Conservation (phyloP, 2,329 filamentous ascomycete genomes). For the Sporothrix protearum region DNA sequence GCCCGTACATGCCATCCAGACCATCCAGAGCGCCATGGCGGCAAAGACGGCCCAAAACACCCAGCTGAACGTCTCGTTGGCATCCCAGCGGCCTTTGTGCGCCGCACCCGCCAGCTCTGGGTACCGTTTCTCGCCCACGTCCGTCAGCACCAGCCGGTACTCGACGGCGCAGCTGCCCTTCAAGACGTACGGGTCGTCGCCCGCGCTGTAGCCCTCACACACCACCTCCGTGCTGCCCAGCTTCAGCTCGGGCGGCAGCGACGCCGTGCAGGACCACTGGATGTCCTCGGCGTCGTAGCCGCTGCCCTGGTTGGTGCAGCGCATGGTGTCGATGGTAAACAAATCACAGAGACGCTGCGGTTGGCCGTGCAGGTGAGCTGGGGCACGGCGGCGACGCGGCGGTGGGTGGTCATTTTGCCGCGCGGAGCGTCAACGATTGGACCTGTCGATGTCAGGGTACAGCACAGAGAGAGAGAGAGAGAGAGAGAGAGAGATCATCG, state of each 20-base stretch:
- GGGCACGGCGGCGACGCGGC: constrained; percentile 71
- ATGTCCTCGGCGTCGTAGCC: constrained; percentile 78
- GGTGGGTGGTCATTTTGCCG: constrained; percentile 64
- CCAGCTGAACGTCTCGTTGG: neutral
- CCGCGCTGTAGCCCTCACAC: constrained; percentile 79
- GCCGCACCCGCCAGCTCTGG: constrained; percentile 50
- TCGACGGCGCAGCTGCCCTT: constrained; percentile 91
- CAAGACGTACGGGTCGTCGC: constrained; percentile 80
- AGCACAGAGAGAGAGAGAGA: neutral
- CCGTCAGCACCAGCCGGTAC: constrained; percentile 76
- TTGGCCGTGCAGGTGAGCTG: constrained; percentile 73
- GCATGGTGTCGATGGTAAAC: constrained; percentile 76
- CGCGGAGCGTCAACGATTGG: constrained; percentile 72
- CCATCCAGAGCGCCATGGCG: constrained; percentile 57
- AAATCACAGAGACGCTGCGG: constrained; percentile 60
- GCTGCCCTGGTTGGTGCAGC: constrained; percentile 80
- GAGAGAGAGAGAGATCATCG: neutral
- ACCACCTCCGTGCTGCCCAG: constrained; percentile 84
- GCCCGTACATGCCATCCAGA: constrained; percentile 45
- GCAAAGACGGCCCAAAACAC: constrained; percentile 63
- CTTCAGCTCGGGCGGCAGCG: constrained; percentile 58
- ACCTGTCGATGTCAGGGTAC: constrained; percentile 57
- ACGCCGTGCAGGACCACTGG: constrained; percentile 80
- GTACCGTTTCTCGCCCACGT: constrained; percentile 68
- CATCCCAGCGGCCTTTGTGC: constrained; percentile 33